A percentile compares a stretch with the other conserved stretches of the same genome.
phyloP scores from a whole-genome alignment of 495 filamentous ascomycete genomes.

The Podospora tetraspora region DNA sequence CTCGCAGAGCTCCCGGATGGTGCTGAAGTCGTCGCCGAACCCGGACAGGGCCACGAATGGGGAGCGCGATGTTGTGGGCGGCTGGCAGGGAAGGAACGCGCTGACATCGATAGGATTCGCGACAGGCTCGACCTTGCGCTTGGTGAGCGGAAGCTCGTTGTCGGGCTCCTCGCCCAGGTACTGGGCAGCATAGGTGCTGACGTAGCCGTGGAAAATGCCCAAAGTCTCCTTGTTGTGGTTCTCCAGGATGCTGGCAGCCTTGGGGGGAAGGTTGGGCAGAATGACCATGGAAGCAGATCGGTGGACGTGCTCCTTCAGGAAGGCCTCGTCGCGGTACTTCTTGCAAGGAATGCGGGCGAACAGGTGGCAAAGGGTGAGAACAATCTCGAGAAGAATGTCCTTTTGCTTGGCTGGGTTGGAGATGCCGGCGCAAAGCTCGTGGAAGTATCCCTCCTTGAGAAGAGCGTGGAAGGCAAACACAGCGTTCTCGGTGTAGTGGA shows the following conservation, averaged over 20 bases:
- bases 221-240: slow-evolving; percentile 60
- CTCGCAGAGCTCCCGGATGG: slow-evolving; percentile 57
- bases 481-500: slow-evolving; percentile 67
- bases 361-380: slow-evolving; percentile 63
- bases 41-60: slow-evolving; percentile 69
- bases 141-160: slow-evolving; percentile 53
- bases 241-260: slow-evolving; percentile 49
- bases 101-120: slow-evolving; percentile 5
- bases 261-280: slow-evolving; percentile 55
- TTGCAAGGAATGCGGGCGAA: slow-evolving; percentile 41
- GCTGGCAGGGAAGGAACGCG: slow-evolving; percentile 1
- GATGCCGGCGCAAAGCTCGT: slow-evolving; percentile 52
- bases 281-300: slow-evolving; percentile 54
- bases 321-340: slow-evolving; percentile 17
- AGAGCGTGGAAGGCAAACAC: slow-evolving; percentile 72
- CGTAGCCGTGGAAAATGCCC: slow-evolving; percentile 59
- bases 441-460: slow-evolving; percentile 62
- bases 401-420: slow-evolving; percentile 28
- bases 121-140: slow-evolving; percentile 14
- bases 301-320: slow-evolving; percentile 35
- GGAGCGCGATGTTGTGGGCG: slow-evolving; percentile 44
- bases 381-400: slow-evolving; percentile 40
- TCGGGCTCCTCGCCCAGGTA: slow-evolving; percentile 48
- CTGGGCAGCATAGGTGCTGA: slow-evolving; percentile 60
- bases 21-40: slow-evolving; percentile 53